phyloP scores from a whole-genome alignment of 371 early-diverging fungal species.

The Mycotypha africana region DNA sequence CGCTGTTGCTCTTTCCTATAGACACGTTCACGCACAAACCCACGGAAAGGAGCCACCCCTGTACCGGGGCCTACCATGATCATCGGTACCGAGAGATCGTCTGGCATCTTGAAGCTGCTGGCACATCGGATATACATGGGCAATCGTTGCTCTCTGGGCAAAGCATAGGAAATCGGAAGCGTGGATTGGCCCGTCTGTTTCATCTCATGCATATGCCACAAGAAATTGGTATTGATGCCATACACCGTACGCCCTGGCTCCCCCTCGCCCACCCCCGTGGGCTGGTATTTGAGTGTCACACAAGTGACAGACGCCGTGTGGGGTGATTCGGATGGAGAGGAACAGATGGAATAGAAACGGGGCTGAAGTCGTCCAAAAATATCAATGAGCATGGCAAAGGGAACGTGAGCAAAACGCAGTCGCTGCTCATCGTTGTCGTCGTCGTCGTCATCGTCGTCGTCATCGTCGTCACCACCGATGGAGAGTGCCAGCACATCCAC shows the following conservation, averaged over 20 bases:
- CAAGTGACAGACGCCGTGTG: conserved; percentile 74
- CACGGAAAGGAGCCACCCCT: conserved; percentile 91
- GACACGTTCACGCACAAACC: conserved; percentile 85
- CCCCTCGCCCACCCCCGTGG: too few relatives aligned
- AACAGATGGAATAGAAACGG: conserved; percentile 92
- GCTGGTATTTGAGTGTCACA: conserved; percentile 82
- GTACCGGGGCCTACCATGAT: conserved; percentile 97
- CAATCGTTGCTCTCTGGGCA: conserved; percentile 14
- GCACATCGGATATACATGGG: conserved; percentile 12
- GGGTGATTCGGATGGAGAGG: conserved; percentile 65
- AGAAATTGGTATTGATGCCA: too few relatives aligned
- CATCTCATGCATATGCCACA: conserved; percentile 23
- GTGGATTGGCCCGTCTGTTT: conserved; percentile 20
- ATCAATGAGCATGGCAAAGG: conserved; percentile 61
- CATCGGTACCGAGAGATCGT: conserved; percentile 64
- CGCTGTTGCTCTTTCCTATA: conserved; percentile 36
- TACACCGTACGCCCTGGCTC: too few relatives aligned
- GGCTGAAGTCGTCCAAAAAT: too few relatives aligned
- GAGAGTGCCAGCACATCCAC: conserved; percentile 50
- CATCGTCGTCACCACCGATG: too few relatives aligned
- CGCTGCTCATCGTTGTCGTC: too few relatives aligned
- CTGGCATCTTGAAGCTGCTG: conserved; percentile 67
- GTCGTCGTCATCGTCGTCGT: too few relatives aligned
- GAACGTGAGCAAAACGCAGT: conserved; percentile 38
- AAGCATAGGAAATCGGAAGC: conserved; percentile 36